phyloP scores from a whole-genome alignment of 768 basidiomycete species.

The Tricholoma flavovirens region DNA sequence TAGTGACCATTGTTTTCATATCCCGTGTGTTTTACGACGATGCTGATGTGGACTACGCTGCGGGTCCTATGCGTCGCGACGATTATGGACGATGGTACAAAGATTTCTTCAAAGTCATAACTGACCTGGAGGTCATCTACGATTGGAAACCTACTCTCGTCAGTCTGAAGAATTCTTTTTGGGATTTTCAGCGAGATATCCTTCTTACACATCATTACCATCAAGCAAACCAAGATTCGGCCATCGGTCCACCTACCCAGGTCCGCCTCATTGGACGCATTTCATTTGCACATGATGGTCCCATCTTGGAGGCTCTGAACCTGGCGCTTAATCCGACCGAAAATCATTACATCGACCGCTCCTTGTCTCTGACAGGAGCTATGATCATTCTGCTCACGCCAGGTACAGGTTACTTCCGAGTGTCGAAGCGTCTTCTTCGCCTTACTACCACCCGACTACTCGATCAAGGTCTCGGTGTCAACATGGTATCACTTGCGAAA shows the following conservation, averaged over 20 bases:
- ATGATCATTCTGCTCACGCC: constrained; percentile 85
- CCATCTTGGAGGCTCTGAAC: constrained; percentile 92
- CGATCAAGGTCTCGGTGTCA: constrained; percentile 87
- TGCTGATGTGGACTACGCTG: constrained; percentile 74
- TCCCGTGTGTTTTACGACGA: constrained; percentile 88
- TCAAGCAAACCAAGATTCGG: constrained; percentile 50
- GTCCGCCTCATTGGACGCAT: constrained; percentile 73
- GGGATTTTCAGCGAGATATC: constrained; percentile 89
- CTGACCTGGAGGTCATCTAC: constrained; percentile 81
- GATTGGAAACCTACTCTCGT: constrained; percentile 88
- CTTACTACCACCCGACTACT: constrained; percentile 91
- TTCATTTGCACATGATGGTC: constrained; percentile 89
- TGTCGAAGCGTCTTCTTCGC: constrained; percentile 83
- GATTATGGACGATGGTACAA: constrained; percentile 82
- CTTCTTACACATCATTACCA: constrained; percentile 87
- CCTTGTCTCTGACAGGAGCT: constrained; percentile 81
- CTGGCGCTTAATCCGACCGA: constrained; percentile 89
- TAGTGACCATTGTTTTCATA: constrained; percentile 90
- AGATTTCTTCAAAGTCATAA: constrained; percentile 94
- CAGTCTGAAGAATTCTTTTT: constrained; percentile 82
- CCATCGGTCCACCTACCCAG: constrained; percentile 41
- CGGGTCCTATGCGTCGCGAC: constrained; percentile 72
- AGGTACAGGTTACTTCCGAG: constrained; percentile 90
- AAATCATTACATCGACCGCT: constrained; percentile 93
- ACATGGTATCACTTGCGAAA: constrained; percentile 85